These are phyloP conservation scores for Lasiodiplodia theobromae DNA, from an alignment of 2,329 filamentous ascomycete species.

Conservation along the genomic window DNA sequence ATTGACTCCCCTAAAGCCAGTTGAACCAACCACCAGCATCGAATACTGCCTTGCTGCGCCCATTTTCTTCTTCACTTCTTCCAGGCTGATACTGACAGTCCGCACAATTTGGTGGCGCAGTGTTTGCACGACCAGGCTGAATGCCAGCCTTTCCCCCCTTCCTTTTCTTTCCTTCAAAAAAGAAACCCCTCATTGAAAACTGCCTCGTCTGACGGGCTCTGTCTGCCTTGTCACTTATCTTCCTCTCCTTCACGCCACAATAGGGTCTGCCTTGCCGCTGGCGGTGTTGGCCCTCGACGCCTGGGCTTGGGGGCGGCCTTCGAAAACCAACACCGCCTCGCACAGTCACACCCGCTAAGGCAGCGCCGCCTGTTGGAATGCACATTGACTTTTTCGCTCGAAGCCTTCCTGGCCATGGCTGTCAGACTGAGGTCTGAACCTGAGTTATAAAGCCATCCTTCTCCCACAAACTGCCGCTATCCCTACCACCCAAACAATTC, in stretches of 20 bases:
- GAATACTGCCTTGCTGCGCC: too few species aligned
- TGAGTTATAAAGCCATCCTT: slow-evolving; percentile 3
- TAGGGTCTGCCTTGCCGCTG: slow-evolving; percentile 9
- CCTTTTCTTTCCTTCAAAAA: too few species aligned
- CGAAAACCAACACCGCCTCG: slow-evolving; percentile 18
- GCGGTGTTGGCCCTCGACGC: background rate
- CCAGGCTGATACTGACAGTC: too few species aligned
- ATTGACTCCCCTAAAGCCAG: too few species aligned
- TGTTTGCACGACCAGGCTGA: too few species aligned
- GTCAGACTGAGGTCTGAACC: background rate
- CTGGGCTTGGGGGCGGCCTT: slow-evolving; percentile 12
- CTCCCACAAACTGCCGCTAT: slow-evolving; percentile 2
- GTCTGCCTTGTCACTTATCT: too few species aligned
- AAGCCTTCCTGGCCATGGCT: slow-evolving; percentile 1
- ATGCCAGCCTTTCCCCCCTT: too few species aligned
- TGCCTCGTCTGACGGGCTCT: too few species aligned
- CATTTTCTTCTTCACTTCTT: too few species aligned
- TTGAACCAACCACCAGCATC: too few species aligned
- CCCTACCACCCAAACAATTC: slow-evolving; percentile 6
- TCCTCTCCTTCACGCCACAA: background rate
- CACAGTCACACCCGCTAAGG: slow-evolving; percentile 19
- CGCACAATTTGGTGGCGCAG: too few species aligned
- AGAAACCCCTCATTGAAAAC: too few species aligned
- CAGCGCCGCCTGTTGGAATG: slow-evolving; percentile 12
- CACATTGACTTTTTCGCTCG: background rate